Evolutionary conservation across 768 basidiomycete genomes (phyloP).

Genomic region (Psilocybe azurescens): DNA sequence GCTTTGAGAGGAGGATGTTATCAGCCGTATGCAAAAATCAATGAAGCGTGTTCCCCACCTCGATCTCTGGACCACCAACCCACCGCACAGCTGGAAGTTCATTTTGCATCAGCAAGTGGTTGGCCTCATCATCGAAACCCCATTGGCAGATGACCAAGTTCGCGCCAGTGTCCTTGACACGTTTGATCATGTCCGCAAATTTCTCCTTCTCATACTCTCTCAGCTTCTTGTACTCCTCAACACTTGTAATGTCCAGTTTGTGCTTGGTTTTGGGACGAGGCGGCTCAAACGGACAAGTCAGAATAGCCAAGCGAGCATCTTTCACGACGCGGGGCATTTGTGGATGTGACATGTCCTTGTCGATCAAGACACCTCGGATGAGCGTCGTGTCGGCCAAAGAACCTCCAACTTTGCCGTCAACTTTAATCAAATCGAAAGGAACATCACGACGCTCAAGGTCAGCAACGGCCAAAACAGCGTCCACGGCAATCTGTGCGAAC

Average conservation of each 20-base stretch:
- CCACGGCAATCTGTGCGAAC: slow-evolving; percentile 97
- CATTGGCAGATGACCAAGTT: slow-evolving; percentile 99
- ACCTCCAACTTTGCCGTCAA: slow-evolving; percentile 98
- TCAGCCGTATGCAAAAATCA: neutral
- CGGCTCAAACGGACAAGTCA: slow-evolving; percentile 99
- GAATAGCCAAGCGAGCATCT: slow-evolving; percentile 93
- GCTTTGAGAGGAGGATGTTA: slow-evolving; percentile 44
- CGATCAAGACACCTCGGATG: slow-evolving; percentile 96
- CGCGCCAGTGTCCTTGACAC: slow-evolving; percentile 95
- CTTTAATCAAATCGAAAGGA: slow-evolving; percentile 97
- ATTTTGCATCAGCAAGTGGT: slow-evolving; percentile 97
- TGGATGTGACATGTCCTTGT: slow-evolving; percentile 99
- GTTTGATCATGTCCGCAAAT: slow-evolving; percentile 95
- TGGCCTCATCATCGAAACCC: slow-evolving; percentile 99
- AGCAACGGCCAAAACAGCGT: slow-evolving; percentile 94
- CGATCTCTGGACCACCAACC: slow-evolving; percentile 99
- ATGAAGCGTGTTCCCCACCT: slow-evolving; percentile 53
- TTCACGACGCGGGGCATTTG: slow-evolving; percentile 92
- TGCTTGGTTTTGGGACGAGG: slow-evolving; percentile 99
- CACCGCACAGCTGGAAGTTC: slow-evolving; percentile 96
- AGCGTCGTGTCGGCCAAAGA: slow-evolving; percentile 93
- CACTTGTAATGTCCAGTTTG: slow-evolving; percentile 95
- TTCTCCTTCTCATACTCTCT: slow-evolving; percentile 96
- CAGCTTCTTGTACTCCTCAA: slow-evolving; percentile 96
- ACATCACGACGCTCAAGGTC: slow-evolving; percentile 96